phyloP scores from a whole-genome alignment of 169 alveolate genomes.

The Eimeria necatrix region DNA sequence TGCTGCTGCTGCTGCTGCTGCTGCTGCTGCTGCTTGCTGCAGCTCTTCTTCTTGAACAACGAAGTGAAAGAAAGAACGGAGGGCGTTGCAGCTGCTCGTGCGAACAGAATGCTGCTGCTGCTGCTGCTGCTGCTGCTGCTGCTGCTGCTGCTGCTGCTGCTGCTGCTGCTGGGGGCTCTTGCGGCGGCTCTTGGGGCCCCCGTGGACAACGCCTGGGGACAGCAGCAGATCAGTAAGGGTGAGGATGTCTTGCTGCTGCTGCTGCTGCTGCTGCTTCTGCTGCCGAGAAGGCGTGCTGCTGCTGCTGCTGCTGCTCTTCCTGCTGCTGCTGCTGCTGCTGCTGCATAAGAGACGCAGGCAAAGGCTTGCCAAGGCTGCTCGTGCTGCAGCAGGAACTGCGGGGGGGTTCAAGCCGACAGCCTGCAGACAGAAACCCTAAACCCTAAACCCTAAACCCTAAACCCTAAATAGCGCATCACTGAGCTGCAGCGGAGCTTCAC shows the following conservation, averaged over 20 bases:
- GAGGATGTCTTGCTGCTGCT: constrained; percentile 25
- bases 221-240: not conserved
- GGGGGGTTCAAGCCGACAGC: not conserved
- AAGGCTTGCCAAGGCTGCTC: not conserved
- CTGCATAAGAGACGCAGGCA: constrained; percentile 11
- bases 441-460: constrained; percentile 8
- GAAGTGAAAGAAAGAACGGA: not conserved
- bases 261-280: constrained; percentile 40
- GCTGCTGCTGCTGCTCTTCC: constrained; percentile 11
- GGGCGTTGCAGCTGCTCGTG: constrained; percentile 8
- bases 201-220: not conserved
- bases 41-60: not conserved
- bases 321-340: constrained; percentile 40
- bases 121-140: not conserved
- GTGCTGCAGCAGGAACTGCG: not conserved
- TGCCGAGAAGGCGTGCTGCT: not conserved
- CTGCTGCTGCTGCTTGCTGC: too few relatives aligned
- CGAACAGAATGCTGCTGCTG: constrained; percentile 54
- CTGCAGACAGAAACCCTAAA: not conserved
- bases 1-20: too few relatives aligned
- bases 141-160: not conserved
- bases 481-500: not conserved
- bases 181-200: constrained; percentile 13
- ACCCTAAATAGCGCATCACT: not conserved
- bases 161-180: constrained; percentile 20